phyloP scores from a whole-genome alignment of 352 stramenopile species.

The Globisporangium emineosum region DNA sequence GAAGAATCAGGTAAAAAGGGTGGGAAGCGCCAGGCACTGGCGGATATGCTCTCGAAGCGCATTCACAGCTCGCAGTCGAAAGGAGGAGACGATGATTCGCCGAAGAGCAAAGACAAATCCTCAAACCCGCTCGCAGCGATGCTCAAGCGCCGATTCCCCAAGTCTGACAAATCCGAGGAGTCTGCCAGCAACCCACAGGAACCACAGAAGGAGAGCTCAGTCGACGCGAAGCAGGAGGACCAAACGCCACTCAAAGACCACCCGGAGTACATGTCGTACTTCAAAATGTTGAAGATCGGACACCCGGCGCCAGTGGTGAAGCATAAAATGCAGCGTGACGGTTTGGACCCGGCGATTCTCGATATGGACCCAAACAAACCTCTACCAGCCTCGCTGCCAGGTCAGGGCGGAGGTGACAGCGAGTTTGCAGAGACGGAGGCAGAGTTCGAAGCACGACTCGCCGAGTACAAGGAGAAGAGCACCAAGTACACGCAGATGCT shows the following conservation, averaged over 20 bases:
- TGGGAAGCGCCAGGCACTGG: constrained; percentile 21
- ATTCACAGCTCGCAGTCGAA: constrained; percentile 11
- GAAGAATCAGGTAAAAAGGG: constrained; percentile 17
- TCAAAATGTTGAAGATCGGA: constrained; percentile 82
- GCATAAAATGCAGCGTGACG: constrained; percentile 74
- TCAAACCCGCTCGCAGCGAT: constrained; percentile 17
- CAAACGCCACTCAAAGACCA: constrained; percentile 55
- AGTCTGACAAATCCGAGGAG: constrained; percentile 1
- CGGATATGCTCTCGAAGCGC: constrained; percentile 45
- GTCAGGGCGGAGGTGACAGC: constrained; percentile 6
- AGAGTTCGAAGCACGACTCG: constrained; percentile 46
- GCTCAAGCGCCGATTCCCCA: constrained; percentile 7
- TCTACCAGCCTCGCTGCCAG: constrained; percentile 21
- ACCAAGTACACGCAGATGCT: constrained; percentile 77
- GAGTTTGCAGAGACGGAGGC: constrained; percentile 39
- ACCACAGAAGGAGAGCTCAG: constrained; percentile 9
- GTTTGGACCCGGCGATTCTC: constrained; percentile 55
- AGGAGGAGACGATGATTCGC: background rate
- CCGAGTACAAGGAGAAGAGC: constrained; percentile 66
- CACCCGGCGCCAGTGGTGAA: constrained; percentile 60
- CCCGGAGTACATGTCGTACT: constrained; percentile 71
- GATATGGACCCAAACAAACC: constrained; percentile 64
- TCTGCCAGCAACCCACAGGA: constrained; percentile 6
- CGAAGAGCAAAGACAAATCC: constrained; percentile 7
- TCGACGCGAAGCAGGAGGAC: constrained; percentile 20